A percentile compares a stretch with the other conserved stretches of the same genome.
phyloP scores from a whole-genome alignment of 495 filamentous ascomycete genomes.

The Delitschia confertaspora region DNA sequence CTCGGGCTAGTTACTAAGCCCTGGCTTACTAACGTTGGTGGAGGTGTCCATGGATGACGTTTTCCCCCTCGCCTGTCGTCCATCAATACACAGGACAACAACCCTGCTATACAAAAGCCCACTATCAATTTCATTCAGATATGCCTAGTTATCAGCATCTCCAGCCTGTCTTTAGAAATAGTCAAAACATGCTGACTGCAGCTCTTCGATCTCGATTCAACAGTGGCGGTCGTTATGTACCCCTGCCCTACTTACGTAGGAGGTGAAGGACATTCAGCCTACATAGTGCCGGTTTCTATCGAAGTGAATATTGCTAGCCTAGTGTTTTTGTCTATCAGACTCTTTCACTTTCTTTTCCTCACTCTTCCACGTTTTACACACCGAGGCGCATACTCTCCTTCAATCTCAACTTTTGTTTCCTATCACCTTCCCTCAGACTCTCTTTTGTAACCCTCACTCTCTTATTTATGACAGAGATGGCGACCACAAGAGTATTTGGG shows the following conservation, averaged over 20 bases:
- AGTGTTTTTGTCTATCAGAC: not conserved
- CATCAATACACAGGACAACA: too few species aligned
- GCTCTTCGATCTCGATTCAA: too few species aligned
- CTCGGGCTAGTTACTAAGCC: too few species aligned
- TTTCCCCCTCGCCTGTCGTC: too few species aligned
- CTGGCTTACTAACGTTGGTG: too few species aligned
- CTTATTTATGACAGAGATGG: slow-evolving; percentile 1
- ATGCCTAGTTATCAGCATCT: too few species aligned
- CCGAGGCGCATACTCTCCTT: not conserved
- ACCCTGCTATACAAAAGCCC: too few species aligned
- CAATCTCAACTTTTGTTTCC: not conserved
- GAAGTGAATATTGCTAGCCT: too few species aligned
- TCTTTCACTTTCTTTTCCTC: slow-evolving; percentile 2
- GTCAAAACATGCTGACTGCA: too few species aligned
- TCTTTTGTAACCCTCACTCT: not conserved
- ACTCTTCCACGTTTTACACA: not conserved
- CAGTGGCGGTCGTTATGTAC: not conserved
- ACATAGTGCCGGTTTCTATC: not conserved
- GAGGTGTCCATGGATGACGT: too few species aligned
- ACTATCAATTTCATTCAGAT: too few species aligned
- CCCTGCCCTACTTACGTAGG: slow-evolving; percentile 6
- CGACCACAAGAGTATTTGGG: slow-evolving; percentile 1
- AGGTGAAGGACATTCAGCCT: not conserved
- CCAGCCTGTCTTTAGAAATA: too few species aligned
- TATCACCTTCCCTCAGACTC: slow-evolving; percentile 3